Percentiles rank a stretch among this genome's conserved stretches.
phyloP scores from a whole-genome alignment of 2,329 filamentous ascomycete genomes.

The Cordyceps cicadae region DNA sequence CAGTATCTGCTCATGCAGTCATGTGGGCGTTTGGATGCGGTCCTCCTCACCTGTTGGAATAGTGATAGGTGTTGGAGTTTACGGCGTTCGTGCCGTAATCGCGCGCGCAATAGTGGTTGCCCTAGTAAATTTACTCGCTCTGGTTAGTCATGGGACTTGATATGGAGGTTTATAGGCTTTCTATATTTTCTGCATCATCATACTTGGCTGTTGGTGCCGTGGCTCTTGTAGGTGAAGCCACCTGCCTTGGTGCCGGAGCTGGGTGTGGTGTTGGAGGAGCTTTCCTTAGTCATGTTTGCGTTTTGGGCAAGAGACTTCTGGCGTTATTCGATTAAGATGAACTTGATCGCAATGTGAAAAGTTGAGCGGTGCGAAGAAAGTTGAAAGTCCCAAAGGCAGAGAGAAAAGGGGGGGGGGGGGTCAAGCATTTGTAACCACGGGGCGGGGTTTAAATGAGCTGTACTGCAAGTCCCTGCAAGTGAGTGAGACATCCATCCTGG shows the following conservation, averaged over 20 bases:
- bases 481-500: not conserved
- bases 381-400: no score
- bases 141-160: not conserved
- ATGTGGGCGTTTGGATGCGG: not conserved
- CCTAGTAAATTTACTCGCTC: slow-evolving; percentile 30
- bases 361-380: no score
- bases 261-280: no score
- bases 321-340: no score
- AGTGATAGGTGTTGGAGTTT: slow-evolving; percentile 57
- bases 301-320: no score
- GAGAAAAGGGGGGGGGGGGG: no score
- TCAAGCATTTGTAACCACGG: no score
- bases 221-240: slow-evolving; percentile 37
- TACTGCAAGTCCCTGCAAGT: not conserved
- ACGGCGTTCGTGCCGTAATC: slow-evolving; percentile 50
- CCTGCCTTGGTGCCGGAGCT: slow-evolving; percentile 7
- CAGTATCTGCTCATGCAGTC: not conserved
- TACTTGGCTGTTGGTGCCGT: slow-evolving; percentile 57
- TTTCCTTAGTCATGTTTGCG: not conserved
- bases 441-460: not conserved
- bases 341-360: no score
- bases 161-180: not conserved
- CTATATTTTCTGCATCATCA: slow-evolving; percentile 16
- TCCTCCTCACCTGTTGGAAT: slow-evolving; percentile 50
- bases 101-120: slow-evolving; percentile 59